Percentiles rank a stretch among this genome's conserved stretches.
These are phyloP conservation scores for Zymoseptoria pseudotritici DNA, from an alignment of 2,329 filamentous ascomycete species.

Conservation along the genomic window DNA sequence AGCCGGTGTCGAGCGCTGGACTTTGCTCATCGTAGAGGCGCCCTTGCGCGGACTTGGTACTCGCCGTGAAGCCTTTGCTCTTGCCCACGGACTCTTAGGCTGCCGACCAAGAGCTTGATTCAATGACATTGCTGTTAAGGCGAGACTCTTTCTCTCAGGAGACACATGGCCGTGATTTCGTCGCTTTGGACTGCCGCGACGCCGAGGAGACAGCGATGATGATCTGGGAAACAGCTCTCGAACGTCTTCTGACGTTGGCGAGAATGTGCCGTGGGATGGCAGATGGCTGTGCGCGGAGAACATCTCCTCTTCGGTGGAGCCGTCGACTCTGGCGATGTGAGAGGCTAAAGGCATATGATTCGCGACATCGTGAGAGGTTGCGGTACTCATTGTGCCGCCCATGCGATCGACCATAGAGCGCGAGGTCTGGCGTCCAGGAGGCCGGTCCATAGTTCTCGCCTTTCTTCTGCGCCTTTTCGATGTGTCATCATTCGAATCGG, in stretches of 20 bases:
- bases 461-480: constrained; percentile 1
- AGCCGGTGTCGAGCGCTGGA: neutral
- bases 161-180: neutral
- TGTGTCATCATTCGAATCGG: constrained; percentile 17
- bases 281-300: constrained; percentile 12
- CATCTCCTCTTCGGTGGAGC: constrained; percentile 16
- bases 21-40: neutral
- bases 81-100: constrained; percentile 19
- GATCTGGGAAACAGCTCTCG: constrained; percentile 23
- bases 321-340: constrained; percentile 3
- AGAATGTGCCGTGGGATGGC: constrained; percentile 13
- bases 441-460: constrained; percentile 3
- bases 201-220: constrained; percentile 19
- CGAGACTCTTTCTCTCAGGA: neutral
- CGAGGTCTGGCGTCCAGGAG: constrained; percentile 18
- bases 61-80: constrained; percentile 13
- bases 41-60: neutral
- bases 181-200: neutral
- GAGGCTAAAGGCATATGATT: neutral
- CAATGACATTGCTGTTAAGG: constrained; percentile 6
- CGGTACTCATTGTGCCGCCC: constrained; percentile 14
- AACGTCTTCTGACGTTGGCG: constrained; percentile 19
- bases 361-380: neutral
- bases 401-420: constrained; percentile 9
- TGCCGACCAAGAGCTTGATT: constrained; percentile 8